Base-by-base conservation (phyloP, 148 eudicot species). In the Bassia scoparia region DNA sequence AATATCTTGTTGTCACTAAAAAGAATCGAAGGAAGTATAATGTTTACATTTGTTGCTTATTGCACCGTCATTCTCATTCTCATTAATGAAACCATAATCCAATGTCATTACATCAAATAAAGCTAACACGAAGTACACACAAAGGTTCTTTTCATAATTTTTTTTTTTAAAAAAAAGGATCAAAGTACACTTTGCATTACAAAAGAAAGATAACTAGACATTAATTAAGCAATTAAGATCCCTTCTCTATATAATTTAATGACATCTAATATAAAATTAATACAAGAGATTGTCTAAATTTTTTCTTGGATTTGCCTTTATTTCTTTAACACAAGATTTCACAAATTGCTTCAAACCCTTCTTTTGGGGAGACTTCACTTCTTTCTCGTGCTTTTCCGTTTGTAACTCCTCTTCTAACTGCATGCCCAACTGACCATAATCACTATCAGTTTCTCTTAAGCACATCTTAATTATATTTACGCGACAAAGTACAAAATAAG, bases 391-490 rank as follows among this genome's bases (percentile, higher is more conserved):
- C 75, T 76, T 75, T 68, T 89, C 84, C 0, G 68, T 35, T 61
- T 73, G 86, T 29, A 77, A 52, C 56, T 83, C 88, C 44, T 83
- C 77, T 62, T 87, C 91, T 9, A 87, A 2, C 68, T 84, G 84
- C 82, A 70, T 34, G 44, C 86, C 84, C 65, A 87, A 0, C 90
- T 87, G 76, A 77, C 23, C 37, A 53, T 21, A 52, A 20, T 37
- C 48, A 63, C 6, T 63, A 35, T 37, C 18, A 63, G 23, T 15
- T 49, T 5, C 18, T 15, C 21, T 52, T 52, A 41, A 41, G 9
- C 46, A 41, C 24, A 52, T 52, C 24, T 21, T 3, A 52, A 48
- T 48, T 48, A 48, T 5, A 17, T 17, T 48, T 48, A 48, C 2
- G 10, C n/a, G n/a, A n/a, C n/a, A n/a, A n/a, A n/a, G n/a, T n/a